phyloP scores from a whole-genome alignment of 2,329 filamentous ascomycete species.

The Cladosporium austrohemisphaericum region DNA sequence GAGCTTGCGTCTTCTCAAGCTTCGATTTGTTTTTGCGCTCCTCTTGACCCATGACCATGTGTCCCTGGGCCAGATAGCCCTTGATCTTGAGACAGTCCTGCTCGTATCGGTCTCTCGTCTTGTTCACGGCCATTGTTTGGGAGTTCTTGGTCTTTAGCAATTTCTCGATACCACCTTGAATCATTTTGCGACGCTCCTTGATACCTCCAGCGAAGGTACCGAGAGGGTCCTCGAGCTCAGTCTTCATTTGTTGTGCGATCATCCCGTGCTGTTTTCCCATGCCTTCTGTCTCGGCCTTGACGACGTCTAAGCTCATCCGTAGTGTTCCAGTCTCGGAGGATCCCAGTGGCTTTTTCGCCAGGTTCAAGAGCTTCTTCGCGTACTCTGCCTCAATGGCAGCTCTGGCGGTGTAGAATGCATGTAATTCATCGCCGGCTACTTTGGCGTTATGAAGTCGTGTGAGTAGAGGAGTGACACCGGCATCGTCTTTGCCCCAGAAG shows the following conservation, averaged over 20 bases:
- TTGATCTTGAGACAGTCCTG: conserved; percentile 98
- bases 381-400: conserved; percentile 97
- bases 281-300: conserved; percentile 83
- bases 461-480: conserved; percentile 83
- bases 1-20: conserved; percentile 97
- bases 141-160: conserved; percentile 88
- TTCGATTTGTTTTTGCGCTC: conserved; percentile 99
- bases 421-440: conserved; percentile 89
- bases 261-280: conserved; percentile 92
- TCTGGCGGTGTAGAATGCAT: conserved; percentile 84
- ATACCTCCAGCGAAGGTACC: conserved; percentile 88
- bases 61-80: conserved; percentile 93
- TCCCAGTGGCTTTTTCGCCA: conserved; percentile 84
- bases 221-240: conserved; percentile 88
- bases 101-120: conserved; percentile 91
- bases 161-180: conserved; percentile 91
- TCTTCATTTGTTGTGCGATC: conserved; percentile 92
- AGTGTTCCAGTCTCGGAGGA: conserved; percentile 83
- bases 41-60: conserved; percentile 99
- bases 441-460: conserved; percentile 95
- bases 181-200: conserved; percentile 95
- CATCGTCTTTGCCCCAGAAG: conserved; percentile 99
- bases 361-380: conserved; percentile 76
- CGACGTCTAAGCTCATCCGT: conserved; percentile 76
- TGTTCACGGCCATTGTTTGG: conserved; percentile 87